Evolutionary conservation across 306 rosid genomes (phyloP), one percentile per base, ranked within the genome.

Genomic region (Vigna unguiculata): DNA sequence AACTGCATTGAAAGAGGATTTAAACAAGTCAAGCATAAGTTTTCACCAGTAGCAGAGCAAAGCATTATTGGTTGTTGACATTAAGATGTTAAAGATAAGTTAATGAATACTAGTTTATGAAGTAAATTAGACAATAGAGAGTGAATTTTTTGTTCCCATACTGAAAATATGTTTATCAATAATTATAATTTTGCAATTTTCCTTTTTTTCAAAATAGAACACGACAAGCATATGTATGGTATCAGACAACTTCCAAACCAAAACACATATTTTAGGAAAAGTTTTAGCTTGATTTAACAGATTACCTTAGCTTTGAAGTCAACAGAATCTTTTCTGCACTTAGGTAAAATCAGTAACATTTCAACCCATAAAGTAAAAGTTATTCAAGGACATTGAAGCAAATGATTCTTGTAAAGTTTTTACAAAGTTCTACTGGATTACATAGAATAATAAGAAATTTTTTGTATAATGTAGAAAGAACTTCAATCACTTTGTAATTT

Each of bases 1-100:
- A 91, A 90, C 98, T 94, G 87, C 87, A 76, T 52, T 69, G 64
- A 69, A 34, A 62, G 49, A 49, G 45, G 21, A 51, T 32, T 16
- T 55, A 30, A 68, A 77, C 41, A 62, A 69, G 57, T 57, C 60
- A 30, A 32, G 22, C 69, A 28, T 22, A 59, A 65, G 46, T 59
- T 68, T 69, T 34, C 64, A 53, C 14, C 55, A 25, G 25, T 43
- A 48, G 57, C 20, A 84, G 49, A 45, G 67, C 16, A 54, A 72
- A 38, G 75, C 46, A 25, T 57, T 16, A 73, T 43, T 40, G 41
- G 52, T 38, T 8, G 52, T 38, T 8, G 52, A 53, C 19, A 32
- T 22, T 21, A 45, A 12, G 19, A 59, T 74, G 46, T 45, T 58
- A 22, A 79, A 51, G 19, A 24, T 61, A 51, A 59, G 59, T 52